phyloP scores from a whole-genome alignment of 139 green algal species.

The Trebouxia sp. region DNA sequence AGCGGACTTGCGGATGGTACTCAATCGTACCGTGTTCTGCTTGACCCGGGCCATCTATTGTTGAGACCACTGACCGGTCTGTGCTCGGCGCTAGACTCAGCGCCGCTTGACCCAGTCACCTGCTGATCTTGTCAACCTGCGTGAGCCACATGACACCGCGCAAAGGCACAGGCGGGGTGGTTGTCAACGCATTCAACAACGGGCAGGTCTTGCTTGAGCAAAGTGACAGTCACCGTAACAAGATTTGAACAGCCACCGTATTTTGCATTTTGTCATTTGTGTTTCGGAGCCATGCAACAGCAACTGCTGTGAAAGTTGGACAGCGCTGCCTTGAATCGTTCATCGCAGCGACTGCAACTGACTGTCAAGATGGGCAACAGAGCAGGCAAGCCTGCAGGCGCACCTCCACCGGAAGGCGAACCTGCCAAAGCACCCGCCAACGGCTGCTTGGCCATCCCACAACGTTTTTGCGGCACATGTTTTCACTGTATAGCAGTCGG shows the following conservation, averaged over 20 bases:
- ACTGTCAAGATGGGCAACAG: neutral
- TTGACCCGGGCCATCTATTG: constrained; percentile 10
- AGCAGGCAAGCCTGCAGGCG: neutral
- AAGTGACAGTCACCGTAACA: constrained; percentile 13
- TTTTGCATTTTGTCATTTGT: neutral
- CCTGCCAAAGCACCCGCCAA: neutral
- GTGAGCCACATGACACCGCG: neutral
- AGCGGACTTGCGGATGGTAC: neutral
- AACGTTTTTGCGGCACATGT: neutral
- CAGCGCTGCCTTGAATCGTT: too few relatives aligned
- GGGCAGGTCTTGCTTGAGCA: neutral
- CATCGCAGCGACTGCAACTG: too few relatives aligned
- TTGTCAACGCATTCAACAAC: neutral
- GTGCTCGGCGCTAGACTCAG: too few relatives aligned
- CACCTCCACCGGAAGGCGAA: neutral
- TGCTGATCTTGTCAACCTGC: neutral
- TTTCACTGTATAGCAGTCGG: neutral
- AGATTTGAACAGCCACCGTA: constrained; percentile 10
- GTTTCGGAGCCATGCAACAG: too few relatives aligned
- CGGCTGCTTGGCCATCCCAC: neutral
- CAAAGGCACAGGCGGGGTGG: neutral
- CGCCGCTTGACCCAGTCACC: neutral
- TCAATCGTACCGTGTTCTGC: constrained; percentile 1
- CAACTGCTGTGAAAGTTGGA: too few relatives aligned
- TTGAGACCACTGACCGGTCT: neutral